Base-by-base conservation (phyloP, 176 grass and related monocot genomes). In the Oropetium thomaeum region DNA sequence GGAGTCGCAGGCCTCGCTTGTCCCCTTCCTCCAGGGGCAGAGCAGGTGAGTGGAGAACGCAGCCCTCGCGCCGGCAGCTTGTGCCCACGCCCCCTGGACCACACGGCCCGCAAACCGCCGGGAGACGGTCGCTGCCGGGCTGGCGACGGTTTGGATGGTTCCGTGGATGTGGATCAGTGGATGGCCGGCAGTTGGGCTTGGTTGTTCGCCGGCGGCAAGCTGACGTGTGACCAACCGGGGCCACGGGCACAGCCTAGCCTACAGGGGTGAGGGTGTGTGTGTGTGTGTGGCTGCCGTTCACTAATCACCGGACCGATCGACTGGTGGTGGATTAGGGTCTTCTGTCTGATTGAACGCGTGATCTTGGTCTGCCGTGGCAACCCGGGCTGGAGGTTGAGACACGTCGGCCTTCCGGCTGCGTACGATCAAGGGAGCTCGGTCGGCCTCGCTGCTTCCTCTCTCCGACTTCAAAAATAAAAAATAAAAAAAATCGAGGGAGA, bases 81-180 rank as follows among this genome's bases (percentile, higher is more conserved):
- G 35, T 7, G 35, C 35, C 35, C 35, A 7, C 35, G 35, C 12
- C n/a, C 49, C 61, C 60, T 38, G 77, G 71, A 54, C 81, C 78
- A 84, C 76, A 34, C 60, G 77, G 51, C 41, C 41, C 33, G 73
- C 43, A 62, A 28, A 61, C 32, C 73, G 73, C 12, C 27, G 33
- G 65, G 9, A 64, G 29, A 39, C 19, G 64, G 9, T 20, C 0
- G n/a, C 45, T 5, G 1, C 4, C 29, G 59, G 28, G 59, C 7
- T 58, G 48, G 13, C 37, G 71, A 22, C 62, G 51, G 44, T 7
- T 49, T 49, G 63, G 71, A 22, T 67, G 17, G 22, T 16, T 41
- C 39, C 4, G 66, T 5, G 3, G 65, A 45, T 8, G 44, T 42
- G 8, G 79, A 71, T n/a, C n/a, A n/a, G n/a, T n/a, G n/a, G n/a